Evolutionary conservation across 192 early-diverging fungal species (phyloP).

Genomic region (Lunasporangiospora selenospora): DNA sequence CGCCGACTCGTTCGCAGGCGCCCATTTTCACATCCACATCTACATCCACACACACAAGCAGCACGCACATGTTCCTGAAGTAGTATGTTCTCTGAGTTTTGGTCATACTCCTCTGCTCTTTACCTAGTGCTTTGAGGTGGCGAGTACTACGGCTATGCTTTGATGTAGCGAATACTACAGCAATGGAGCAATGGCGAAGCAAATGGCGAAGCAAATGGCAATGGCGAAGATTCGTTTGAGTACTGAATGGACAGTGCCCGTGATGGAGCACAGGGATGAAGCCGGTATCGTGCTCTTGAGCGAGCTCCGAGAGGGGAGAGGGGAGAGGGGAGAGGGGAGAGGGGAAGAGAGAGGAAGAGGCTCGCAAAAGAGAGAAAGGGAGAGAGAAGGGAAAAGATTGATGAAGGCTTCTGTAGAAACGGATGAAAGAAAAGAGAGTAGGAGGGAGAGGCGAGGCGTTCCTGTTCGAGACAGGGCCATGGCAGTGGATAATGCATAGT

Average conservation of each 20-base stretch:
- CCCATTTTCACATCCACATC: too few species aligned
- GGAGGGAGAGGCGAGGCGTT: background rate
- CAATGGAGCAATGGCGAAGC: background rate
- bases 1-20: too few species aligned
- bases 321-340: background rate
- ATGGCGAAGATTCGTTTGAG: background rate
- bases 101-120: too few species aligned
- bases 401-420: background rate
- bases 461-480: too few species aligned
- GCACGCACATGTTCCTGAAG: too few species aligned
- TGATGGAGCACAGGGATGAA: background rate
- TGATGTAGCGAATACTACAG: background rate
- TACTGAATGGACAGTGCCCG: background rate
- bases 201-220: background rate
- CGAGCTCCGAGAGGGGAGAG: background rate
- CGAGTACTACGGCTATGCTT: background rate
- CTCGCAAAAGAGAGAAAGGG: too few species aligned
- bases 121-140: too few species aligned
- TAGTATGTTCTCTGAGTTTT: conserved; percentile 2
- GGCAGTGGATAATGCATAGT: too few species aligned
- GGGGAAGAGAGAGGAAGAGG: background rate
- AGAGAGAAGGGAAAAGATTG: conserved; percentile 5
- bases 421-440: background rate
- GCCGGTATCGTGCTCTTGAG: background rate
- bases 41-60: too few species aligned